These are phyloP conservation scores for Xylaria venustula DNA, from an alignment of 495 filamentous ascomycete genomes.

Conservation along the genomic window DNA sequence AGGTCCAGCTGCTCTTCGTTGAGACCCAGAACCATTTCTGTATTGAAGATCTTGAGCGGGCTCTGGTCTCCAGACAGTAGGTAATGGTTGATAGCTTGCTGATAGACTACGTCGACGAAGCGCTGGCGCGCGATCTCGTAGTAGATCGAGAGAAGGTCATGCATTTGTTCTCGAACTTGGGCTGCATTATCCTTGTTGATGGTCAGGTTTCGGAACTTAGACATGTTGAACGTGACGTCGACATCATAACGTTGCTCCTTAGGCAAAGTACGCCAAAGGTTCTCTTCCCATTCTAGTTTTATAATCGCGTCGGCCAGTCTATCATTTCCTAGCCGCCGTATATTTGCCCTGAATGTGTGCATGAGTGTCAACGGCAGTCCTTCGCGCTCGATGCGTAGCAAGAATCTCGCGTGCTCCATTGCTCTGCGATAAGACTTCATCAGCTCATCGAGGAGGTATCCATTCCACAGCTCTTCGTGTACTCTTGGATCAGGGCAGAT, in stretches of 20 bases:
- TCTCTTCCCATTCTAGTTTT: background rate
- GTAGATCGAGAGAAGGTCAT: slow-evolving; percentile 57
- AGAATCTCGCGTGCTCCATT: slow-evolving; percentile 40
- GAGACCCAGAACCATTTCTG: slow-evolving; percentile 29
- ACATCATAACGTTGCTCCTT: too few species aligned
- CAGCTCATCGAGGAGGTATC: slow-evolving; percentile 43
- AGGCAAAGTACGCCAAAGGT: too few species aligned
- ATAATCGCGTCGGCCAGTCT: slow-evolving; percentile 22
- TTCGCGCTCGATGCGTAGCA: slow-evolving; percentile 50
- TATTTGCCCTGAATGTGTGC: slow-evolving; percentile 52
- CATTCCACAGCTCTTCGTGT: slow-evolving; percentile 34
- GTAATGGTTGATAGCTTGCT: slow-evolving; percentile 32
- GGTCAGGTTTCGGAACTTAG: slow-evolving; percentile 16
- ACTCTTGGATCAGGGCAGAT: slow-evolving; percentile 42
- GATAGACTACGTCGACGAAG: slow-evolving; percentile 55
- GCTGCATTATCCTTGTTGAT: slow-evolving; percentile 46
- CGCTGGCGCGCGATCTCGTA: slow-evolving; percentile 55
- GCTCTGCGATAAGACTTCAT: slow-evolving; percentile 42
- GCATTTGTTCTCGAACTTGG: slow-evolving; percentile 49
- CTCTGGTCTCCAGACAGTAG: slow-evolving; percentile 29
- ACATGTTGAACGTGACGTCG: slow-evolving; percentile 4
- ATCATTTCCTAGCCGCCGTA: slow-evolving; percentile 39
- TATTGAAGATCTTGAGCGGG: slow-evolving; percentile 31
- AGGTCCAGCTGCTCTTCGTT: slow-evolving; percentile 30
- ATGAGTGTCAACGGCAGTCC: slow-evolving; percentile 49